phyloP scores from a whole-genome alignment of 441 rosid genomes.

The Iberis amara region DNA sequence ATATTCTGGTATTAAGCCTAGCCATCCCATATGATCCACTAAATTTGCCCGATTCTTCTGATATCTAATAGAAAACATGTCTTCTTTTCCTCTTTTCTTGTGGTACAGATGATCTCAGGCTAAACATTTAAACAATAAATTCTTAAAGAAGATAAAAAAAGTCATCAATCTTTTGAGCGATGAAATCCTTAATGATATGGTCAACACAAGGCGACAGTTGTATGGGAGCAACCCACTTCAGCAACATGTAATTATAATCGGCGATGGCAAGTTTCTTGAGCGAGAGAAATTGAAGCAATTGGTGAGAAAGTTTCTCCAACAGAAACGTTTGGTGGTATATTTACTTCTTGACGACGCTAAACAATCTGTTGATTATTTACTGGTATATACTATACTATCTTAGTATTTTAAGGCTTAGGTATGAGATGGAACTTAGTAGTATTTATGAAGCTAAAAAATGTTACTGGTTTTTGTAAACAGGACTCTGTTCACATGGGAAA shows the following conservation, averaged over 20 bases:
- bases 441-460: conserved; percentile 1
- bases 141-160: conserved; percentile 70
- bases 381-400: conserved; percentile 37
- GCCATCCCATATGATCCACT: too few relatives aligned
- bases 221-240: conserved; percentile 90
- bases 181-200: conserved; percentile 66
- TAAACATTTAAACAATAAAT: conserved; percentile 88
- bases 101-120: conserved; percentile 57
- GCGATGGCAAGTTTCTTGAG: conserved; percentile 89
- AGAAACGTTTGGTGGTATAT: conserved; percentile 92
- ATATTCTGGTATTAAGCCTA: conserved; percentile 62
- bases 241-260: conserved; percentile 90
- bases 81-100: too few relatives aligned
- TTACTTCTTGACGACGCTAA: conserved; percentile 69
- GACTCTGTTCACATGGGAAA: conserved; percentile 48
- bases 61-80: too few relatives aligned
- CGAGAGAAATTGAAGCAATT: conserved; percentile 67
- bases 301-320: conserved; percentile 68
- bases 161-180: conserved; percentile 69
- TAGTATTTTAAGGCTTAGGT: neutral
- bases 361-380: conserved; percentile 63
- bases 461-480: conserved; percentile 22
- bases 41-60: too few relatives aligned
- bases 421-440: neutral
- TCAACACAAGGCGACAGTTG: conserved; percentile 62